A percentile compares a stretch with the other conserved stretches of the same genome.
Conservation (phyloP, 371 early-diverging fungal species). For the Mortierella sp. region DNA sequence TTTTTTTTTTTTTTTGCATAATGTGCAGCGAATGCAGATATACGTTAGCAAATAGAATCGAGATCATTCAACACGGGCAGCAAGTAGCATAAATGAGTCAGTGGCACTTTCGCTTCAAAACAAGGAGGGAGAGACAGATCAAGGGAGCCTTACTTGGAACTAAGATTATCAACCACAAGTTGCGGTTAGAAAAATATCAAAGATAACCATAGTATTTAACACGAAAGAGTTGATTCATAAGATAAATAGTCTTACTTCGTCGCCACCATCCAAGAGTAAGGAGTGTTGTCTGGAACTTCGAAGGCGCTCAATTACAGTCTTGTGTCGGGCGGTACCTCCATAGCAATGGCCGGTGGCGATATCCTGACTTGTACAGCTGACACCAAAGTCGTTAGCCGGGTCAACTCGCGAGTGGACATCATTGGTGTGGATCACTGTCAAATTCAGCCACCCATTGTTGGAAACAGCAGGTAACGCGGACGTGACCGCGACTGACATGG, state of each 20-base stretch:
- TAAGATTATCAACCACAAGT: background rate
- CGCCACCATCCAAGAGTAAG: slow-evolving; percentile 77
- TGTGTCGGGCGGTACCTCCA: slow-evolving; percentile 73
- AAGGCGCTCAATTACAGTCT: slow-evolving; percentile 64
- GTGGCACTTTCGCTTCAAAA: background rate
- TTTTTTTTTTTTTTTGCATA: background rate
- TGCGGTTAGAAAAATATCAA: background rate
- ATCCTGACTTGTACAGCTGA: slow-evolving; percentile 62
- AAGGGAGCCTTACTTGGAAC: slow-evolving; percentile 15
- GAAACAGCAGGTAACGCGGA: slow-evolving; percentile 10
- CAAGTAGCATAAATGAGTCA: background rate
- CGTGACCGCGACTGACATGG: background rate
- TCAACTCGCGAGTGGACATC: slow-evolving; percentile 73
- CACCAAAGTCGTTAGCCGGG: slow-evolving; percentile 67
- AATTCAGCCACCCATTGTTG: slow-evolving; percentile 41
- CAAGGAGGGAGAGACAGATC: background rate
- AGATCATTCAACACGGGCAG: background rate
- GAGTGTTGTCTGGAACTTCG: slow-evolving; percentile 59
- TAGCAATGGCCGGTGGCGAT: slow-evolving; percentile 61
- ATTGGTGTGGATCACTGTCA: slow-evolving; percentile 75
- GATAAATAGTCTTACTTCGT: slow-evolving; percentile 63
- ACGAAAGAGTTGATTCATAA: background rate
- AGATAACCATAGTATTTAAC: background rate
- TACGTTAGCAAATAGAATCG: slow-evolving; percentile 14
- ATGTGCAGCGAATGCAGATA: background rate